These are phyloP conservation scores for Termitomyces sp. DNA, from an alignment of 1,284 basidiomycete species.

Conservation along the genomic window DNA sequence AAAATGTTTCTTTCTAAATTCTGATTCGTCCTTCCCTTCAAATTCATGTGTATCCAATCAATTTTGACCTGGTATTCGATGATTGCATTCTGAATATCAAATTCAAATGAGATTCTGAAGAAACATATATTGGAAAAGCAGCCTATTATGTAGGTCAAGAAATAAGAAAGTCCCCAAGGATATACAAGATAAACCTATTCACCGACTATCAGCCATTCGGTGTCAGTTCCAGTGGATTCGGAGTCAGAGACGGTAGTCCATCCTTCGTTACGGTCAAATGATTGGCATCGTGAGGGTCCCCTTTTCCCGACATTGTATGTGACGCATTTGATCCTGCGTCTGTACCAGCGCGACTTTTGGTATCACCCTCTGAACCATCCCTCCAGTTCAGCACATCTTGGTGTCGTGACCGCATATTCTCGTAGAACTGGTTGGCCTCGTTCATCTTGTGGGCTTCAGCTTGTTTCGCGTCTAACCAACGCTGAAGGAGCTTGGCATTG, in stretches of 20 bases:
- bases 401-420: constrained; percentile 70
- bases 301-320: constrained; percentile 63
- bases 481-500: constrained; percentile 90
- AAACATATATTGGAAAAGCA: background rate
- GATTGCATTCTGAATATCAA: background rate
- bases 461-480: constrained; percentile 95
- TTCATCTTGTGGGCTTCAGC: constrained; percentile 94
- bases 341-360: constrained; percentile 10
- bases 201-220: constrained; percentile 81
- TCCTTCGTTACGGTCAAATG: constrained; percentile 54
- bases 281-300: constrained; percentile 46
- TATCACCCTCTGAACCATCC: constrained; percentile 34
- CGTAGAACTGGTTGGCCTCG: constrained; percentile 80
- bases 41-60: constrained; percentile 16
- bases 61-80: constrained; percentile 7
- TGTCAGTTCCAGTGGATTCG: constrained; percentile 69
- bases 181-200: constrained; percentile 23
- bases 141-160: constrained; percentile 7
- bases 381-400: constrained; percentile 39
- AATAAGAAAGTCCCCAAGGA: constrained; percentile 6
- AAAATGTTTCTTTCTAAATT: constrained; percentile 10
- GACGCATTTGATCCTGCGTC: constrained; percentile 24
- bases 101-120: background rate
- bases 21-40: constrained; percentile 1
- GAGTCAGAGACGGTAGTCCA: constrained; percentile 65